A percentile compares a stretch with the other conserved stretches of the same genome.
Evolutionary conservation across 2,329 filamentous ascomycete species (phyloP).

Genomic region (Hawksworthiomyces lignivorus): DNA sequence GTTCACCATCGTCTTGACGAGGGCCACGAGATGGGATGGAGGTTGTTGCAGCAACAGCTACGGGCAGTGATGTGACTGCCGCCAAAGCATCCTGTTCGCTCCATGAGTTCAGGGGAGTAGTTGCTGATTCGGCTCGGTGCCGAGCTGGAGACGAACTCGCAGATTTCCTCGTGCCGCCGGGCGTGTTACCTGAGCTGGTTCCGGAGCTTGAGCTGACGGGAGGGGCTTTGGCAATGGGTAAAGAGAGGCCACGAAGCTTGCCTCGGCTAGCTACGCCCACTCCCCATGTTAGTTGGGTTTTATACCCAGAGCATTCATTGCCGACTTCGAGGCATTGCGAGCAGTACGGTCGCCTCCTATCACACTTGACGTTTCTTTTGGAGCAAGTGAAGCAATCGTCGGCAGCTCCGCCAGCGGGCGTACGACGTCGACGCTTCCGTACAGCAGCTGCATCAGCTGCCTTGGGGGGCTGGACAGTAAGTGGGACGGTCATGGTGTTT

Average conservation of each 20-base stretch:
- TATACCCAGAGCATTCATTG: conserved; percentile 91
- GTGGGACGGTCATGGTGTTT: conserved; percentile 40
- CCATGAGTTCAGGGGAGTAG: conserved; percentile 31
- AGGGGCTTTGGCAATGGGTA: conserved; percentile 57
- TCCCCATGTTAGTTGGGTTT: conserved; percentile 93
- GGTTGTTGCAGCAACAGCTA: background rate
- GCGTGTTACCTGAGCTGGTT: conserved; percentile 9
- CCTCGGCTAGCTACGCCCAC: conserved; percentile 92
- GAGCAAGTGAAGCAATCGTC: conserved; percentile 94
- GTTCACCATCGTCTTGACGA: conserved; percentile 30
- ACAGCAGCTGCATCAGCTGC: conserved; percentile 26
- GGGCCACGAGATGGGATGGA: conserved; percentile 22
- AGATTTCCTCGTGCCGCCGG: conserved; percentile 37
- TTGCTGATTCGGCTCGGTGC: conserved; percentile 36
- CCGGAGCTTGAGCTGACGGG: conserved; percentile 35
- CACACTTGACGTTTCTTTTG: conserved; percentile 77
- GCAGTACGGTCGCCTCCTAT: conserved; percentile 88
- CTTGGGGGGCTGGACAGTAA: conserved; percentile 40
- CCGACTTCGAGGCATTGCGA: conserved; percentile 87
- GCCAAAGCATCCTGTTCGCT: conserved; percentile 26
- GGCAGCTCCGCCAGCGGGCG: conserved; percentile 77
- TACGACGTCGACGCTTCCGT: conserved; percentile 76
- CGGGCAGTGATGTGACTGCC: conserved; percentile 4
- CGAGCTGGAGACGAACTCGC: conserved; percentile 26
- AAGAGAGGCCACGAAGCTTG: conserved; percentile 81